Conservation (phyloP, 2,329 filamentous ascomycete species). For the Pezicula carpinea region DNA sequence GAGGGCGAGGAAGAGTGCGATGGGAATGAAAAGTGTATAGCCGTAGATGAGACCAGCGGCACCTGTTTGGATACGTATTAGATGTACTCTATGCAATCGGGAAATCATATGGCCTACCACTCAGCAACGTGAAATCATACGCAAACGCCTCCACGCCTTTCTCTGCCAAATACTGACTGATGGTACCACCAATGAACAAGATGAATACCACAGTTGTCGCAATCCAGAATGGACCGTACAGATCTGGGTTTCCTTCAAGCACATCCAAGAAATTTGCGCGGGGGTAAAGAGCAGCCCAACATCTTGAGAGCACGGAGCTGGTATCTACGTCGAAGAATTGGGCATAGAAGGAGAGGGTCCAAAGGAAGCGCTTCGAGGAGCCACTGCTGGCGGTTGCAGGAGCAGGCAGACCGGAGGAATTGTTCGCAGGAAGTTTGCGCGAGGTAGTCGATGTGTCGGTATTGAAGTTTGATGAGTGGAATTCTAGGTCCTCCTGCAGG, state of each 20-base stretch:
- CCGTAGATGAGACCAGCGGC: conserved; percentile 93
- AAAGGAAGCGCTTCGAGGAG: conserved; percentile 81
- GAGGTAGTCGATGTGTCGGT: conserved; percentile 43
- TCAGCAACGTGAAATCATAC: conserved; percentile 87
- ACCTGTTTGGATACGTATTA: conserved; percentile 37
- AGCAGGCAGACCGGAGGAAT: conserved; percentile 44
- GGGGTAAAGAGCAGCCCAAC: conserved; percentile 83
- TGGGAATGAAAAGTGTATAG: conserved; percentile 83
- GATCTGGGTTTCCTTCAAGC: conserved; percentile 90
- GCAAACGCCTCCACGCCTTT: conserved; percentile 68
- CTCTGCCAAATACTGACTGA: conserved; percentile 79
- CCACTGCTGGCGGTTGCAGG: conserved; percentile 48
- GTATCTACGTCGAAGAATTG: conserved; percentile 99
- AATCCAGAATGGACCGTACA: conserved; percentile 98
- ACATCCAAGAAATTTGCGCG: conserved; percentile 95
- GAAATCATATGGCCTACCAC: conserved; percentile 46
- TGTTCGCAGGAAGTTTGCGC: conserved; percentile 33
- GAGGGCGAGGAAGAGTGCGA: conserved; percentile 80
- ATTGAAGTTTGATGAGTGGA: conserved; percentile 87
- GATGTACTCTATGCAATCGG: not conserved
- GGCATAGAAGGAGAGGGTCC: conserved; percentile 88
- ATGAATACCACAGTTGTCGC: conserved; percentile 96
- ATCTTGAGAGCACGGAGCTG: conserved; percentile 78
- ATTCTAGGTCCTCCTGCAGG: conserved; percentile 97
- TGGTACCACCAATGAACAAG: conserved; percentile 89